Conservation (phyloP, 331 rosid species). For the Prunus yedoensis region DNA sequence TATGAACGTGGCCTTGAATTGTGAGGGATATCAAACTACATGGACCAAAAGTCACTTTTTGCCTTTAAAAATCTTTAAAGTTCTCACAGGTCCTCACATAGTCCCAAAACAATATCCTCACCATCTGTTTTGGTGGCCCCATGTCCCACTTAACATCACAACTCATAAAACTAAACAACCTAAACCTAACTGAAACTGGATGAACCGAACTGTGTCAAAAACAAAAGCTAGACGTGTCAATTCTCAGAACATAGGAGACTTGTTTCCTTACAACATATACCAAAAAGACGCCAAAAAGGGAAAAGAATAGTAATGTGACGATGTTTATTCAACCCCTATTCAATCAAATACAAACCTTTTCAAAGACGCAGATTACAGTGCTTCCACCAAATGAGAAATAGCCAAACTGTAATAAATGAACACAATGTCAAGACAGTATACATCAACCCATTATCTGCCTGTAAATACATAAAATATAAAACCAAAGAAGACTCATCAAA, state of each 20-base stretch:
- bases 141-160: not conserved
- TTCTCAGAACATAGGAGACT: too few species aligned
- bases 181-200: not conserved
- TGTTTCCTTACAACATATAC: too few species aligned
- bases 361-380: conserved; percentile 86
- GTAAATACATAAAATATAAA: not conserved
- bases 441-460: not conserved
- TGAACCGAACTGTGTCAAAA: not conserved
- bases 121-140: not conserved
- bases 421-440: conserved; percentile 1
- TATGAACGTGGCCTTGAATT: too few species aligned
- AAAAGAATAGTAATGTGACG: not conserved
- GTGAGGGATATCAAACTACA: too few species aligned
- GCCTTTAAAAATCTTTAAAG: not conserved
- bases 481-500: not conserved
- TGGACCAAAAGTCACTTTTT: too few species aligned
- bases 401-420: conserved; percentile 68
- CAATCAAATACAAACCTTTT: conserved; percentile 57
- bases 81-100: not conserved
- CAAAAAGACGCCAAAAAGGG: not conserved
- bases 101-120: not conserved
- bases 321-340: not conserved
- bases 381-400: conserved; percentile 98
- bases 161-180: not conserved
- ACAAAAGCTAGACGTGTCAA: not conserved